phyloP scores from a whole-genome alignment of 768 basidiomycete genomes.

The Lactarius vividus region DNA sequence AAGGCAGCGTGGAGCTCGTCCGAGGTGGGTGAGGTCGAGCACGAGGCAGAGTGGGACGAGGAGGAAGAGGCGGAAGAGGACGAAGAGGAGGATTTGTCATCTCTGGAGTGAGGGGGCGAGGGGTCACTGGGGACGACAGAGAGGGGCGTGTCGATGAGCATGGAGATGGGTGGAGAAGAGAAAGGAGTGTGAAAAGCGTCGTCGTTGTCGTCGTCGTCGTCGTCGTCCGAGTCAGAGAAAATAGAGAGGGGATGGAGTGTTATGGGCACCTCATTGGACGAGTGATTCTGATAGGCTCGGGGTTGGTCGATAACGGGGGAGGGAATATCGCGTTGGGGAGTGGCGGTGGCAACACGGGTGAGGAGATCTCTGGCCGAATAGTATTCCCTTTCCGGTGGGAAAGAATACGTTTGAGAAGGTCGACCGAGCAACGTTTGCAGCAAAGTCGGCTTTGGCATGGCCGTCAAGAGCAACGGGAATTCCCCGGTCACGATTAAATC shows the following conservation, averaged over 20 bases:
- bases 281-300: neutral
- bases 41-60: constrained; percentile 14
- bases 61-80: constrained; percentile 27
- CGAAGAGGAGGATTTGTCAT: constrained; percentile 14
- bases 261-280: constrained; percentile 7
- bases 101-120: neutral
- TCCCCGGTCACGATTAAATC: neutral
- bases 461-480: neutral
- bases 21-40: constrained; percentile 26
- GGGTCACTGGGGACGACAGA: constrained; percentile 7
- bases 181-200: constrained; percentile 27
- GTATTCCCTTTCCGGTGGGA: constrained; percentile 16
- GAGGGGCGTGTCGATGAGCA: constrained; percentile 17
- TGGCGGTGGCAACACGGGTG: constrained; percentile 6
- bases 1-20: constrained; percentile 20
- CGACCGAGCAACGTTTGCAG: constrained; percentile 23
- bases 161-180: constrained; percentile 26
- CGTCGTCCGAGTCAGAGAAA: constrained; percentile 18
- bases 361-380: constrained; percentile 21
- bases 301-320: neutral
- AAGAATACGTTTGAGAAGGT: constrained; percentile 21
- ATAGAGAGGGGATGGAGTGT: neutral
- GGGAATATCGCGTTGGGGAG: neutral
- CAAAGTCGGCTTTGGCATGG: constrained; percentile 27
- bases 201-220: constrained; percentile 14